Percentiles rank a stretch among this genome's conserved stretches.
Conservation (phyloP, 352 stramenopile species). For the Pythium utonaiense region DNA sequence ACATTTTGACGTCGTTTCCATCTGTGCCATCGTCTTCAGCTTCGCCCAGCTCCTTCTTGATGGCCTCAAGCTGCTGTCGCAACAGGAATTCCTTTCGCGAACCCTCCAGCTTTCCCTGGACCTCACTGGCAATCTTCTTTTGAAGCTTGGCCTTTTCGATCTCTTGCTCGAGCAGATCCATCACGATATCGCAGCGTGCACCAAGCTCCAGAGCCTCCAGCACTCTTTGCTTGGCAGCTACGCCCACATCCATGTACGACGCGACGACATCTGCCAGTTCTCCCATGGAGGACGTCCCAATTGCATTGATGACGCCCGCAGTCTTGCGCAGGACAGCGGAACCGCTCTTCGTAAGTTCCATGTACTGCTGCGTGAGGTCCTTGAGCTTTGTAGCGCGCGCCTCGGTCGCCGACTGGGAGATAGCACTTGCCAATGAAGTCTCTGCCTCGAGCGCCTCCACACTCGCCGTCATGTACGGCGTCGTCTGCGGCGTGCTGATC, state of each 20-base stretch:
- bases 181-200: constrained; percentile 43
- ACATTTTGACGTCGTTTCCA: constrained; percentile 44
- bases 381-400: constrained; percentile 48
- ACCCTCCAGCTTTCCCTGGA: constrained; percentile 67
- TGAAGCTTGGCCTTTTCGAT: constrained; percentile 62
- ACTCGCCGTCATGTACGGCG: constrained; percentile 54
- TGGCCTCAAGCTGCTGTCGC: constrained; percentile 97
- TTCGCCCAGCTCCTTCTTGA: constrained; percentile 98
- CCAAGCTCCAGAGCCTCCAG: constrained; percentile 45
- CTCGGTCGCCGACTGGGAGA: constrained; percentile 23
- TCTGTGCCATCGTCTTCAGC: constrained; percentile 37
- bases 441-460: constrained; percentile 12
- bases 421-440: background rate
- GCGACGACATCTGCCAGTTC: constrained; percentile 68
- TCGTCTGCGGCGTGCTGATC: constrained; percentile 40
- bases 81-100: constrained; percentile 92
- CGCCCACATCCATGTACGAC: constrained; percentile 58
- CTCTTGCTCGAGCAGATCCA: constrained; percentile 46
- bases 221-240: constrained; percentile 55
- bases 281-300: constrained; percentile 52
- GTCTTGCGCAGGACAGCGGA: constrained; percentile 52
- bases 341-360: constrained; percentile 57
- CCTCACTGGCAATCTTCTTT: constrained; percentile 66
- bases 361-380: constrained; percentile 58
- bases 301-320: constrained; percentile 56